Percentiles rank a stretch among this genome's conserved stretches.
These are phyloP conservation scores for Thelonectria discophora DNA, from an alignment of 2,329 filamentous ascomycete species.

Conservation along the genomic window DNA sequence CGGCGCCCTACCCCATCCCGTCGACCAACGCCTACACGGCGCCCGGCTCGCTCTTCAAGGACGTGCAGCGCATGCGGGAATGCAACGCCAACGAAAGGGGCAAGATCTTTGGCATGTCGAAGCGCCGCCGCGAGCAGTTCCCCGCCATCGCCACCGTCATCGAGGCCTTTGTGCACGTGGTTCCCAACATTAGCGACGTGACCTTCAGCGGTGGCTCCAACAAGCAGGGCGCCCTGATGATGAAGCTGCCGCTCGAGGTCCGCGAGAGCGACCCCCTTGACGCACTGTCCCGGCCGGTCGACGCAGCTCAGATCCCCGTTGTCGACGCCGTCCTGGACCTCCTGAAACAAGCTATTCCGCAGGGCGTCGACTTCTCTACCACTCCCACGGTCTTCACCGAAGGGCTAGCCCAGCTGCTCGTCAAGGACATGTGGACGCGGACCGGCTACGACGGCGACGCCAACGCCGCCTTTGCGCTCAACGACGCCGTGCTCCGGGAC, in stretches of 20 bases:
- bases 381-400: conserved; percentile 54
- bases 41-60: conserved; percentile 65
- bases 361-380: conserved; percentile 45
- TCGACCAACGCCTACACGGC: conserved; percentile 83
- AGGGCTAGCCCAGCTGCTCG: conserved; percentile 56
- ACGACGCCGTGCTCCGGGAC: conserved; percentile 74
- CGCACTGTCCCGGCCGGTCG: conserved; percentile 42
- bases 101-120: conserved; percentile 80
- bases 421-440: conserved; percentile 61
- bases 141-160: conserved; percentile 84
- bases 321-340: conserved; percentile 50
- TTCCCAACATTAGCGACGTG: conserved; percentile 76
- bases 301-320: conserved; percentile 36
- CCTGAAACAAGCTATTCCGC: conserved; percentile 55
- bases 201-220: conserved; percentile 91
- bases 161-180: conserved; percentile 73
- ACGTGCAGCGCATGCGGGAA: conserved; percentile 60
- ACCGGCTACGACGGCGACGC: conserved; percentile 58
- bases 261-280: conserved; percentile 72
- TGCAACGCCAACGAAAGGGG: conserved; percentile 59
- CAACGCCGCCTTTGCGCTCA: conserved; percentile 75
- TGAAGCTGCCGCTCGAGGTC: conserved; percentile 67
- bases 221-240: conserved; percentile 82
- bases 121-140: conserved; percentile 80
- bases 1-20: conserved; percentile 83